Conservation (phyloP, 305 asterid species). For the Fraxinus nigra region DNA sequence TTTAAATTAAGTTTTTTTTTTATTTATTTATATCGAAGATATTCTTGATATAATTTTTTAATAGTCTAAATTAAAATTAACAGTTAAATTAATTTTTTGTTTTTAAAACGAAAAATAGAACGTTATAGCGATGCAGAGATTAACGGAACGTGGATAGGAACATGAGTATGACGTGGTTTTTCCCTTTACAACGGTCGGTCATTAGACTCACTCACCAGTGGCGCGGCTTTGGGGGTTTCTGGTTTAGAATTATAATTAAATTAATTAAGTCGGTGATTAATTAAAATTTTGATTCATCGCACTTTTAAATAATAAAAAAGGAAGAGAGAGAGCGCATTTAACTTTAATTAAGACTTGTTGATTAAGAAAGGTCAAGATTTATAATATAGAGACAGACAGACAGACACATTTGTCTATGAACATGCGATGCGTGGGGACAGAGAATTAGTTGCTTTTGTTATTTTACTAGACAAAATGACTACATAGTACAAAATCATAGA, state of each 20-base stretch:
- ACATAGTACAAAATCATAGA: not conserved
- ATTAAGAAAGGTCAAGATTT: not conserved
- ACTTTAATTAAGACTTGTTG: not conserved
- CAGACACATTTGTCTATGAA: not conserved
- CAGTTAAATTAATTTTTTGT: not conserved
- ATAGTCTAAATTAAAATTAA: conserved; percentile 11
- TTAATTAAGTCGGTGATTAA: not conserved
- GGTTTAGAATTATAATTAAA: conserved; percentile 1
- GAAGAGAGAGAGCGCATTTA: not conserved
- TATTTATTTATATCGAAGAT: not conserved
- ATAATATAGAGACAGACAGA: not conserved
- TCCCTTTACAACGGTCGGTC: conserved; percentile 41
- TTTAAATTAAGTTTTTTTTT: not conserved
- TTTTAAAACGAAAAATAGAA: not conserved
- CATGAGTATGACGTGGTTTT: conserved; percentile 52
- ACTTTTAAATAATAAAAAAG: not conserved
- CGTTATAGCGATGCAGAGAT: conserved; percentile 18
- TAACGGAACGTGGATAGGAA: conserved; percentile 39
- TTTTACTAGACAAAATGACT: not conserved
- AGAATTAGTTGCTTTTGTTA: not conserved
- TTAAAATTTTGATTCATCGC: not conserved
- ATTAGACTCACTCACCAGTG: conserved; percentile 37
- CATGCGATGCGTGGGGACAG: not conserved
- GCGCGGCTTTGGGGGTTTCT: conserved; percentile 39
- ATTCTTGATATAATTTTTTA: not conserved